Evolutionary conservation across 1,139 yeast species (phyloP), one percentile per base, ranked within the genome.

Genomic region (Debaryomyces sp.): DNA sequence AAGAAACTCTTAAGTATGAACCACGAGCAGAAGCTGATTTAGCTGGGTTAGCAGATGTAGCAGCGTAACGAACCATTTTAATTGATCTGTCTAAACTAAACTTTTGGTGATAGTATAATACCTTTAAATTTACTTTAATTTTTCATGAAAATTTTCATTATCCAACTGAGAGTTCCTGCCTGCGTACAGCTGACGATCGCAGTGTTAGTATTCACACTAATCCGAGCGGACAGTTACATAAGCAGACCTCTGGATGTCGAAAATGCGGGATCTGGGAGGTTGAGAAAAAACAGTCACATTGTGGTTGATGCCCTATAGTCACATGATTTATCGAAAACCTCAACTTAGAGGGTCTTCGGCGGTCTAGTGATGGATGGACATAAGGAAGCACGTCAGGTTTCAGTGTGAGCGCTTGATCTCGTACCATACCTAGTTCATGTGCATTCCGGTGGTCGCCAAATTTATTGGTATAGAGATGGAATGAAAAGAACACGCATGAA

Each of bases 11-110:
- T 80, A 94, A 87, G 92, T 91, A 91, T 59, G 98, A 89, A 75
- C 98, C 98, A 80, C 97, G 96, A 75, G 98, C 96, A 75, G 96
- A 87, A 73, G 98, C 98, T 71, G 97, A 89, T 85, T 91, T 91
- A 77, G 97, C 96, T 82, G 99, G 97, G 92, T 94, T 92, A 73
- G 96, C 90, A 75, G 99, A 90, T 74, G 91, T 87, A 78, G 96
- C 94, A 84, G 92, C 96, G 98, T 94, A 94, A 84, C 98, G 78
- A 71, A 73, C 78, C 81, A 77, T 77, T 70, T 64, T 55, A 39
- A 36, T 41, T 38, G 48, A 41, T 44, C 43, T 43, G 41, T 32
- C 30, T 30, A 39, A 37, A 43, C 39, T 46, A 43, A 46, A 46
- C 45, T 50, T 32, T 44, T 43, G 44, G 45, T 47, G 48, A 38